Evolutionary conservation across 345 rosid species (phyloP).

Genomic region (Lenwebbia sp.): DNA sequence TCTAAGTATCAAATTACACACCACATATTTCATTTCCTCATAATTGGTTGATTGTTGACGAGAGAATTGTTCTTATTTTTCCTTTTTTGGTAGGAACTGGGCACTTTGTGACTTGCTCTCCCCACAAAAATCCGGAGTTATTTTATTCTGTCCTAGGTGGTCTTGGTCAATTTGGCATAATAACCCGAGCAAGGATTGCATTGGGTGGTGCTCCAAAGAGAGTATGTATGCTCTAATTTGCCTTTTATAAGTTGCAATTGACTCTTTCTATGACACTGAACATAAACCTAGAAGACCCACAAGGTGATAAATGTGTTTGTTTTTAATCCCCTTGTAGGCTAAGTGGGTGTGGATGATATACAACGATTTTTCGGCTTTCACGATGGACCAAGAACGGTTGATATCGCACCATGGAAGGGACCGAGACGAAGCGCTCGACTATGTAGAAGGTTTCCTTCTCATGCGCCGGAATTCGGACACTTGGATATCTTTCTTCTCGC

Average conservation of each 20-base stretch:
- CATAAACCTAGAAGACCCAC: not conserved
- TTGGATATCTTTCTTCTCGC: constrained; percentile 3
- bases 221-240: not conserved
- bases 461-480: not conserved
- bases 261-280: not conserved
- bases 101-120: constrained; percentile 1
- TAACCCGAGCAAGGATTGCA: constrained; percentile 27
- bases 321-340: not conserved
- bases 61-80: not conserved
- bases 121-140: not conserved
- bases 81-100: not conserved
- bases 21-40: not conserved
- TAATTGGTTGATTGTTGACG: not conserved
- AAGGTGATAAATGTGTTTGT: not conserved
- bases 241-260: not conserved
- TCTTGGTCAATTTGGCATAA: constrained; percentile 34
- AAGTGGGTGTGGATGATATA: constrained; percentile 7
- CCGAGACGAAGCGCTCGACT: not conserved
- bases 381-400: constrained; percentile 5
- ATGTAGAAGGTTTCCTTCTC: constrained; percentile 3
- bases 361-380: not conserved
- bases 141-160: constrained; percentile 30
- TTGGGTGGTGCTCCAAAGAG: constrained; percentile 19
- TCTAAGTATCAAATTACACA: not conserved
- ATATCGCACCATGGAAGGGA: not conserved